These are phyloP conservation scores for Alternaria postmessia DNA, from an alignment of 2,329 filamentous ascomycete genomes.

Conservation along the genomic window DNA sequence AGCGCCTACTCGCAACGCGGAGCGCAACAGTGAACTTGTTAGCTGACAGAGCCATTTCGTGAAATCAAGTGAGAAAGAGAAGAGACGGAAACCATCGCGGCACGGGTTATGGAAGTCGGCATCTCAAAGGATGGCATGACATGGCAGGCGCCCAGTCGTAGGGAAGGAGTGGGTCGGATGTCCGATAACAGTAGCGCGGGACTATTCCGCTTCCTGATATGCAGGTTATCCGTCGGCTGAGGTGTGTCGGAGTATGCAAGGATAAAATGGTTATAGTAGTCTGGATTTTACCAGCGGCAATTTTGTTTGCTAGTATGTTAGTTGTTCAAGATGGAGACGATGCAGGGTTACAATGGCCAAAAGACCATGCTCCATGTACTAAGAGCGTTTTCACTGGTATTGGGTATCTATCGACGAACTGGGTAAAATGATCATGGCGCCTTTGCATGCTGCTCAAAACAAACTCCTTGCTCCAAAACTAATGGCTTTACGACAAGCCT, in stretches of 20 bases:
- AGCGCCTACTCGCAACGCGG: constrained; percentile 31
- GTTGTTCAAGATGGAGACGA: not conserved
- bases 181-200: constrained; percentile 31
- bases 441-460: constrained; percentile 8
- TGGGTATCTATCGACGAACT: constrained; percentile 23
- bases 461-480: not conserved
- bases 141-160: constrained; percentile 29
- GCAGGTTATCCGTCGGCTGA: constrained; percentile 24
- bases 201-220: constrained; percentile 22
- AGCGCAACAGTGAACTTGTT: constrained; percentile 22
- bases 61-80: not conserved
- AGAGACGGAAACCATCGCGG: constrained; percentile 17
- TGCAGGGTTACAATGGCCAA: not conserved
- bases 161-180: constrained; percentile 23
- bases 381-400: constrained; percentile 4
- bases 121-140: constrained; percentile 25
- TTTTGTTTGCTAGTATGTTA: not conserved
- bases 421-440: constrained; percentile 7
- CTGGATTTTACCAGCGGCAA: not conserved
- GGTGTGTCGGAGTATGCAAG: not conserved
- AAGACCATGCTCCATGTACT: not conserved
- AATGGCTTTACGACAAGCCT: not conserved
- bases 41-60: constrained; percentile 26
- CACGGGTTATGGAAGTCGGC: constrained; percentile 17
- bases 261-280: not conserved